A percentile compares a stretch with the other conserved stretches of the same genome.
phyloP scores from a whole-genome alignment of 495 filamentous ascomycete genomes.

The Hamigera avellanea region DNA sequence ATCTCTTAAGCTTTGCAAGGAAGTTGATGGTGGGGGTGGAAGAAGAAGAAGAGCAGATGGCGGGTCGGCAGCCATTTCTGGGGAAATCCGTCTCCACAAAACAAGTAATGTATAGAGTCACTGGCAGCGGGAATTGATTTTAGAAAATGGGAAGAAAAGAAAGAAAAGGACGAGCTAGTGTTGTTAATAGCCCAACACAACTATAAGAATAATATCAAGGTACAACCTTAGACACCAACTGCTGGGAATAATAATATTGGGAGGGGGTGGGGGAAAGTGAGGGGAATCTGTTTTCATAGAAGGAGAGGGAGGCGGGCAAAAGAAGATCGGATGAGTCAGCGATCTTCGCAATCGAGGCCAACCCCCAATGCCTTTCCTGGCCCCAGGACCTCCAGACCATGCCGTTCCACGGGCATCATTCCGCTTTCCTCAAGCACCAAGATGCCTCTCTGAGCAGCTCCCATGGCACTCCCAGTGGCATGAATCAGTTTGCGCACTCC shows the following conservation, averaged over 20 bases:
- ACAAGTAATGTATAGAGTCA: too few species aligned
- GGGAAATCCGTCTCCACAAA: conserved; percentile 1
- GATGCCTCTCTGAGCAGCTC: conserved; percentile 9
- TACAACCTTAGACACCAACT: too few species aligned
- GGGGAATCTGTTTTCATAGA: too few species aligned
- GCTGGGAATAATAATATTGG: too few species aligned
- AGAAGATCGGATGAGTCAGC: background rate
- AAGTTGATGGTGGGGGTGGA: conserved; percentile 31
- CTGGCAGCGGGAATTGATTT: too few species aligned
- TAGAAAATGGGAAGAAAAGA: too few species aligned
- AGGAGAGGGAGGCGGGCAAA: too few species aligned
- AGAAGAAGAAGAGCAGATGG: conserved; percentile 34
- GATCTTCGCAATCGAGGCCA: too few species aligned
- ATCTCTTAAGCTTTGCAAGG: conserved; percentile 25
- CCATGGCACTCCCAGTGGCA: conserved; percentile 5
- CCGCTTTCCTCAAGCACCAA: conserved; percentile 4
- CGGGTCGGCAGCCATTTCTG: conserved; percentile 17
- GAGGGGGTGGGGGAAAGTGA: too few species aligned
- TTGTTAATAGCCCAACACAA: too few species aligned
- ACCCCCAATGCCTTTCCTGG: background rate
- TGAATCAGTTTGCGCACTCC: conserved; percentile 30
- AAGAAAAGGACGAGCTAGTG: too few species aligned
- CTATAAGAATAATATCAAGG: too few species aligned
- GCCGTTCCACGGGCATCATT: conserved; percentile 2
- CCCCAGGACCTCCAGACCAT: conserved; percentile 1